Percentiles rank a stretch among this genome's conserved stretches.
Conservation (phyloP, 2,329 filamentous ascomycete species). For the Penicillium verrucosum region DNA sequence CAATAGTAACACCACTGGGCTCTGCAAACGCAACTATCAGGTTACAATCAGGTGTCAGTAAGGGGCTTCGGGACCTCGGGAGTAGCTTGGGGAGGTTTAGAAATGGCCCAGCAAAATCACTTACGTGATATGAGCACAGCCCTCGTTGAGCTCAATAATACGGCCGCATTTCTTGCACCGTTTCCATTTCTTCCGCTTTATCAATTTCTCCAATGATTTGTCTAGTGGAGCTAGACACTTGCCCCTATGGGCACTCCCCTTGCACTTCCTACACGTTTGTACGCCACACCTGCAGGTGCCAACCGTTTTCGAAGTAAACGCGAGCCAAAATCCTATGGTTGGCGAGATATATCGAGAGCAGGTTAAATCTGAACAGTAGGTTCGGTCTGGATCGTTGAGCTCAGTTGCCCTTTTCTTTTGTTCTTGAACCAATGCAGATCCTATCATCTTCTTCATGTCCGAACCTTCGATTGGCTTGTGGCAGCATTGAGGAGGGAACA, state of each 20-base stretch:
- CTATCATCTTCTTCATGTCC: background rate
- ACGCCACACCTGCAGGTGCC: background rate
- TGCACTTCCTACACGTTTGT: background rate
- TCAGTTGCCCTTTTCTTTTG: background rate
- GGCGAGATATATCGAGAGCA: background rate
- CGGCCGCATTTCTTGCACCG: background rate
- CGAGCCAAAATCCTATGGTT: background rate
- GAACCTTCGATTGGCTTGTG: background rate
- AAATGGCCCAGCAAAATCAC: background rate
- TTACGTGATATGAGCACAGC: background rate
- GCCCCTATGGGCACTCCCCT: background rate
- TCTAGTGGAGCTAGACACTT: background rate
- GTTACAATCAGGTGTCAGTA: background rate
- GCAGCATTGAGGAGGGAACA: background rate
- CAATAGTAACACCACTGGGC: slow-evolving; percentile 1
- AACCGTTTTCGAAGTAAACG: background rate
- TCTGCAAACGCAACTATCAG: background rate
- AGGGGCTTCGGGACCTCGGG: background rate
- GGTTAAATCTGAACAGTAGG: background rate
- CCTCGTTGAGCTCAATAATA: background rate
- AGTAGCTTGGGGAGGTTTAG: background rate
- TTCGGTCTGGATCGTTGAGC: background rate
- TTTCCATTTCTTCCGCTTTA: background rate
- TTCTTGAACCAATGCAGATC: background rate
- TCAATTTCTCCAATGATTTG: background rate